phyloP scores from a whole-genome alignment of 1,284 basidiomycete species.

The Trichosporon coremiiforme region DNA sequence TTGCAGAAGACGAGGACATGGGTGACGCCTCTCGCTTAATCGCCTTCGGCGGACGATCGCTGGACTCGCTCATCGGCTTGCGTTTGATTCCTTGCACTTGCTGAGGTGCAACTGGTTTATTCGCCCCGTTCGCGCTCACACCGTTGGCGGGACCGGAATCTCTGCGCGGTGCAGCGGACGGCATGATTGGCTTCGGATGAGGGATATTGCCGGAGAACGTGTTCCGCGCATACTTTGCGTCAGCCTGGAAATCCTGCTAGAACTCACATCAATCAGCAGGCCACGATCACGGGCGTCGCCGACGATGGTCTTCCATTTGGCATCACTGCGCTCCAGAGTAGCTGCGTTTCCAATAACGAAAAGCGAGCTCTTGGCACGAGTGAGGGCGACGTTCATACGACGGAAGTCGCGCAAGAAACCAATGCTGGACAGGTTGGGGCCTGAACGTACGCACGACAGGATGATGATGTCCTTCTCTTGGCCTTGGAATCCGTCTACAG shows the following conservation, averaged over 20 bases:
- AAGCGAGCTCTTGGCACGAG: slow-evolving; percentile 89
- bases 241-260: neutral
- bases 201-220: slow-evolving; percentile 6
- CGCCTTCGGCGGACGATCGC: neutral
- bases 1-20: neutral
- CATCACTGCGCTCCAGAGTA: slow-evolving; percentile 81
- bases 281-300: slow-evolving; percentile 66
- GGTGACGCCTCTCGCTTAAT: neutral
- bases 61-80: neutral
- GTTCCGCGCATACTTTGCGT: slow-evolving; percentile 5
- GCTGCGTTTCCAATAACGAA: slow-evolving; percentile 90
- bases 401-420: slow-evolving; percentile 85
- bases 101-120: neutral
- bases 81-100: slow-evolving; percentile 6
- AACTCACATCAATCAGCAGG: slow-evolving; percentile 56
- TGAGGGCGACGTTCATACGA: slow-evolving; percentile 97
- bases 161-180: neutral
- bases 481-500: slow-evolving; percentile 97
- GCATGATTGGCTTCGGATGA: neutral
- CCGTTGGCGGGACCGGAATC: neutral
- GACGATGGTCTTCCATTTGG: slow-evolving; percentile 76
- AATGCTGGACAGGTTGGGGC: slow-evolving; percentile 74
- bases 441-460: slow-evolving; percentile 87
- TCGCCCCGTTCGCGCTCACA: neutral
- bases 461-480: slow-evolving; percentile 98